Conservation (phyloP, 805 yeast genomes). For the Cyberlindnera veronae region DNA sequence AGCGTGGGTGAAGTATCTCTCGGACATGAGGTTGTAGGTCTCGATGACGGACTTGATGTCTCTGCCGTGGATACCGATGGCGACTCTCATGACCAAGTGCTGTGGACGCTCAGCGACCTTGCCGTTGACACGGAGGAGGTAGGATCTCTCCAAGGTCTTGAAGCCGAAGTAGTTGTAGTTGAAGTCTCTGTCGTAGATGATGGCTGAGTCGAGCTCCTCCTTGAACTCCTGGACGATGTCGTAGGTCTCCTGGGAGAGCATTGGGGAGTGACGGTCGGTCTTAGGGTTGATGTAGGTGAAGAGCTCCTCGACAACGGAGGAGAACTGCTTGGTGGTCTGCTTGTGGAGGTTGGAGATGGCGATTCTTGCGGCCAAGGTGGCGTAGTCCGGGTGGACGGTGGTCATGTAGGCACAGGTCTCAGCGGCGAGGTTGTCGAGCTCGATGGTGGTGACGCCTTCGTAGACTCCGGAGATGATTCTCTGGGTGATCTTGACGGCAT, state of each 20-base stretch:
- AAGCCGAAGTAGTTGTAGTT: constrained; percentile 81
- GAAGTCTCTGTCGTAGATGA: constrained; percentile 75
- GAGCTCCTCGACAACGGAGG: constrained; percentile 69
- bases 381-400: constrained; percentile 95
- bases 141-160: constrained; percentile 85
- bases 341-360: constrained; percentile 94
- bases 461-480: constrained; percentile 94
- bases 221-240: constrained; percentile 59
- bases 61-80: constrained; percentile 82
- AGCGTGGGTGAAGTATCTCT: constrained; percentile 86
- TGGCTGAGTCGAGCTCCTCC: constrained; percentile 66
- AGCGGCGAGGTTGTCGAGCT: constrained; percentile 39
- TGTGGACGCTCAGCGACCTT: constrained; percentile 87
- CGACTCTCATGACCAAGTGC: constrained; percentile 84
- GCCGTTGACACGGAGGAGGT: constrained; percentile 63
- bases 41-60: constrained; percentile 66
- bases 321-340: constrained; percentile 83
- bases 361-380: constrained; percentile 89
- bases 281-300: constrained; percentile 79
- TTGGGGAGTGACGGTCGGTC: constrained; percentile 52
- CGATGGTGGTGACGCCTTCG: constrained; percentile 89
- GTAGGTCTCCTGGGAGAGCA: constrained; percentile 66
- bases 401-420: constrained; percentile 98
- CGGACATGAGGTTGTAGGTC: constrained; percentile 86
- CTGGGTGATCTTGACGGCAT: constrained; percentile 94